Evolutionary conservation across 1,284 basidiomycete species (phyloP), one percentile per base, ranked within the genome.

Genomic region (Phellinidium pouzarii): DNA sequence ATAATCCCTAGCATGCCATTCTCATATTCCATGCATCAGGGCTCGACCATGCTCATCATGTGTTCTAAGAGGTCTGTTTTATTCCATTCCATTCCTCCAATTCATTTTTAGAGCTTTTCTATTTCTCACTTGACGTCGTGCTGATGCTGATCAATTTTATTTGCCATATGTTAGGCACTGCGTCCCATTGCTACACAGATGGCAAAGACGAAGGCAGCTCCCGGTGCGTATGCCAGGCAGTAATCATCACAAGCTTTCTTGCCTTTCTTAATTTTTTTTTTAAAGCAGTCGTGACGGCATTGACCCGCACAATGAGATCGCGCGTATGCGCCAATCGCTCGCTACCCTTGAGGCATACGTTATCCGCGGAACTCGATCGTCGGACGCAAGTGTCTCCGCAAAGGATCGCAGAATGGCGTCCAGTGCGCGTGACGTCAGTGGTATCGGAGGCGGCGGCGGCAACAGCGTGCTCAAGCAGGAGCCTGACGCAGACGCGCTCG

Each of bases 41-140:
- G 87, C 86, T 60, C 82, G 87, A 4, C 87, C 87, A 12, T 90
- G 87, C 62, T 89, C 87, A 3, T 87, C 85, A 23, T 90, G 87
- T 63, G 85, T 89, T 43, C 72, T 90, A 57, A 73, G 87, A 71
- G 85, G 85, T 81, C 65, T 59, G 31, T 6, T 38, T 12, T 23
- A 36, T 20, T 8, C 22, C 29, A 25, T 7, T 26, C 43, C 42
- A 22, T 17, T 14, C 27, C 48, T n/a, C 31, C 42, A 22, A n/a
- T 27, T n/a, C 31, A 11, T 34, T 34, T 8, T 34, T 34, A 8
- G 9, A 8, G 31, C 11, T 2, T 8, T 14, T 3, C 31, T 7
- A 11, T 34, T 2, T 2, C 7, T n/a, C n/a, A n/a, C 31, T 34
- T 34, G 3, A 14, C 7, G 6, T 8, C n/a, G n/a, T n/a, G n/a